These are phyloP conservation scores for Neoascochyta sp. DNA, from an alignment of 2,329 filamentous ascomycete species.

Conservation along the genomic window DNA sequence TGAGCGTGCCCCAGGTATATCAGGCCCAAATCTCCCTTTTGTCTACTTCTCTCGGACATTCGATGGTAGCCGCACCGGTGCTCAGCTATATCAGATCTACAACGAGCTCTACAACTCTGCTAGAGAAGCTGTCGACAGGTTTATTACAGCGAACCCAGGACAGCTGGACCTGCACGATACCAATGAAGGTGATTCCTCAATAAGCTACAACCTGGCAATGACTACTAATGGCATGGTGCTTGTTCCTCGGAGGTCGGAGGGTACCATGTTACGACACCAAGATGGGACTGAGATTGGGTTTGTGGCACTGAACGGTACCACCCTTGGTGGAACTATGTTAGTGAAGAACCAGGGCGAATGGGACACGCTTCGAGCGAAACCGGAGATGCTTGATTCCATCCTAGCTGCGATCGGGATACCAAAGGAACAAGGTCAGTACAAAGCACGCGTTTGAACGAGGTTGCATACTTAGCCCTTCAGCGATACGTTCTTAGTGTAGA, in stretches of 20 bases:
- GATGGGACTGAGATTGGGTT: constrained; percentile 39
- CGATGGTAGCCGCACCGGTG: constrained; percentile 39
- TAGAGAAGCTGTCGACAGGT: constrained; percentile 37
- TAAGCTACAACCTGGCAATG: constrained; percentile 59
- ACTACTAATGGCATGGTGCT: constrained; percentile 54
- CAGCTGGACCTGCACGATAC: constrained; percentile 22
- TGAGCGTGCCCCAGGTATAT: too few species aligned
- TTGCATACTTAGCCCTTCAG: neutral
- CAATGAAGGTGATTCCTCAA: constrained; percentile 40
- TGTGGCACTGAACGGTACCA: constrained; percentile 55
- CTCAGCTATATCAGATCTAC: constrained; percentile 35
- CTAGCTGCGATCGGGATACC: constrained; percentile 40
- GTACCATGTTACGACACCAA: constrained; percentile 40
- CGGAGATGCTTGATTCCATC: constrained; percentile 43
- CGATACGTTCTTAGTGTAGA: neutral
- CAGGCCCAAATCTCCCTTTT: constrained; percentile 44
- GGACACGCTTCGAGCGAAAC: constrained; percentile 45
- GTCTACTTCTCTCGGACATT: constrained; percentile 47
- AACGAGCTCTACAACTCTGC: constrained; percentile 32
- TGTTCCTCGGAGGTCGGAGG: constrained; percentile 49
- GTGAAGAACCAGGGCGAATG: constrained; percentile 55
- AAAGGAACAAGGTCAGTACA: constrained; percentile 4
- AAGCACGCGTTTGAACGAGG: constrained; percentile 10
- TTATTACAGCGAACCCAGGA: constrained; percentile 39
- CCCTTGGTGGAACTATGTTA: constrained; percentile 57